These are phyloP conservation scores for Venturia asperata DNA, from an alignment of 2,329 filamentous ascomycete species.

Conservation along the genomic window DNA sequence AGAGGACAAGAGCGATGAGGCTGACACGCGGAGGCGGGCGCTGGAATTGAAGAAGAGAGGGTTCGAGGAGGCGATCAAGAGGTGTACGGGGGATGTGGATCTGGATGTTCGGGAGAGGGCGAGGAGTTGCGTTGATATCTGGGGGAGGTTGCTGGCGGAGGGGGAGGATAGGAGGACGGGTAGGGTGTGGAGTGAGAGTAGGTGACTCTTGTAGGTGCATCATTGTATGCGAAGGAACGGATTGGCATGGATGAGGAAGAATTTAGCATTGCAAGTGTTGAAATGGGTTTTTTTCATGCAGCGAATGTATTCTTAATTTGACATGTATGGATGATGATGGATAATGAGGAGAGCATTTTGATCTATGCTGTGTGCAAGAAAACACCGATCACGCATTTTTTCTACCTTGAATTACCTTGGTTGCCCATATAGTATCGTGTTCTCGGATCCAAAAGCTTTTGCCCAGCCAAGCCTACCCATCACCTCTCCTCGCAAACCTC, in stretches of 20 bases:
- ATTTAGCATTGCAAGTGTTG: not conserved
- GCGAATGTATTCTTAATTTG: not conserved
- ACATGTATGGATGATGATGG: slow-evolving; percentile 2
- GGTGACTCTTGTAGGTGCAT: not conserved
- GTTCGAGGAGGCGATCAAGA: slow-evolving; percentile 46
- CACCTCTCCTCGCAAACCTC: too few relatives aligned
- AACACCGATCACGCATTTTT: too few relatives aligned
- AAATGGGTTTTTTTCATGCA: not conserved
- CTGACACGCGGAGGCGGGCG: slow-evolving; percentile 59
- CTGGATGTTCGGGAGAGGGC: slow-evolving; percentile 78
- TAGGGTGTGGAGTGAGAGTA: slow-evolving; percentile 7
- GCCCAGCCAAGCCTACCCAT: too few relatives aligned
- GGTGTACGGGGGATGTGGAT: slow-evolving; percentile 52
- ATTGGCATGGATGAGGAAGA: not conserved
- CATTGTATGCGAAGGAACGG: not conserved
- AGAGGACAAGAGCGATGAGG: slow-evolving; percentile 63
- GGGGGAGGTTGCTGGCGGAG: not conserved
- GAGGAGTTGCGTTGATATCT: slow-evolving; percentile 40
- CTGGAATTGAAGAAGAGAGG: slow-evolving; percentile 64
- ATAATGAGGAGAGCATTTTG: not conserved
- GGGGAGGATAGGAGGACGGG: slow-evolving; percentile 7
- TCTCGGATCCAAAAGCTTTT: too few relatives aligned
- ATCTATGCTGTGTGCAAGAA: too few relatives aligned
- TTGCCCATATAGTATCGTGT: too few relatives aligned
- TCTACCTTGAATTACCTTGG: too few relatives aligned